Percentiles rank a stretch among this genome's conserved stretches.
These are phyloP conservation scores for Priceomyces carsonii DNA, from an alignment of 805 yeast species.

Conservation along the genomic window DNA sequence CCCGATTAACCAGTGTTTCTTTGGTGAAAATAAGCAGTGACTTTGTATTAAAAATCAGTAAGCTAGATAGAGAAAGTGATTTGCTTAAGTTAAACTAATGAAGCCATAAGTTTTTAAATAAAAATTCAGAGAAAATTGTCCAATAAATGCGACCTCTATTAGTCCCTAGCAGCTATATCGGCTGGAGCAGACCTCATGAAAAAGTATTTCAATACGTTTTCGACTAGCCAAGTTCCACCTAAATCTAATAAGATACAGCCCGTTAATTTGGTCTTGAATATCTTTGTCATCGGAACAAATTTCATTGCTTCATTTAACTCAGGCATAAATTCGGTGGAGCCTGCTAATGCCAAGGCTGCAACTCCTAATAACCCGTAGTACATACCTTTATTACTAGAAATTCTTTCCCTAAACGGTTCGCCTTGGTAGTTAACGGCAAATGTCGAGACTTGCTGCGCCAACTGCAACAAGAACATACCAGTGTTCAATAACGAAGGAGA, in stretches of 20 bases:
- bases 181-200: constrained; percentile 92
- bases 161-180: constrained; percentile 71
- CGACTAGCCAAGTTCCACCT: constrained; percentile 74
- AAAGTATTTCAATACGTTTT: constrained; percentile 74
- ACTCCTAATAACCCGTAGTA: constrained; percentile 93
- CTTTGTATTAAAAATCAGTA: constrained; percentile 25
- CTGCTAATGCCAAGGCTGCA: constrained; percentile 81
- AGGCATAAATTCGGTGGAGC: constrained; percentile 93
- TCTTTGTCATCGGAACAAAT: constrained; percentile 79
- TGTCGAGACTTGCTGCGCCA: constrained; percentile 96
- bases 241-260: constrained; percentile 72
- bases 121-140: constrained; percentile 1
- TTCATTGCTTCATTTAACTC: constrained; percentile 91
- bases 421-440: constrained; percentile 98
- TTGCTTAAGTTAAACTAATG: constrained; percentile 14
- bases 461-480: constrained; percentile 90
- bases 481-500: constrained; percentile 90
- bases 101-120: constrained; percentile 4
- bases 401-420: constrained; percentile 90
- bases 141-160: no score
- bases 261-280: constrained; percentile 79
- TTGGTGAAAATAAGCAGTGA: constrained; percentile 23
- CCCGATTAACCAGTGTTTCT: constrained; percentile 18
- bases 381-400: constrained; percentile 93
- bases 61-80: constrained; percentile 29